Percentiles rank a stretch among this genome's conserved stretches.
Evolutionary conservation across 768 basidiomycete species (phyloP).

Genomic region (Gloeostereum incarnatum): DNA sequence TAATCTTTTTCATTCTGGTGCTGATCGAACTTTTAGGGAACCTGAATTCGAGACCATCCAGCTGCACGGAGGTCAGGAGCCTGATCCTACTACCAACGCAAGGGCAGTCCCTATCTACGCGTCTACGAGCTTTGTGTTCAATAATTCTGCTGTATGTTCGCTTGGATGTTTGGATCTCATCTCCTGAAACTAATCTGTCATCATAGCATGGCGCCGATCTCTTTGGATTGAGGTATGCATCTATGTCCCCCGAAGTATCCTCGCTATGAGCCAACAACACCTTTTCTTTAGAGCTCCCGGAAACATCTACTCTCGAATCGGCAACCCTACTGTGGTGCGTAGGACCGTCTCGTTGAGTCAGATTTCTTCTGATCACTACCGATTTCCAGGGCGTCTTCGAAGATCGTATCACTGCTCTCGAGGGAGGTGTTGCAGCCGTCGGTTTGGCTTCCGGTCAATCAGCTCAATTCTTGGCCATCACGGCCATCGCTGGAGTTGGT

Average conservation of each 20-base stretch:
- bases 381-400: slow-evolving; percentile 40
- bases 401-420: slow-evolving; percentile 43
- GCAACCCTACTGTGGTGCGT: slow-evolving; percentile 55
- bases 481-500: slow-evolving; percentile 38
- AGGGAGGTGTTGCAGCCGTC: slow-evolving; percentile 42
- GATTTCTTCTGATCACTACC: not conserved
- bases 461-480: slow-evolving; percentile 54
- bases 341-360: not conserved
- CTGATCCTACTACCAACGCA: slow-evolving; percentile 58
- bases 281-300: slow-evolving; percentile 31
- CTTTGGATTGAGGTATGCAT: slow-evolving; percentile 48
- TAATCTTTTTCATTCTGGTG: too few relatives aligned
- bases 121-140: slow-evolving; percentile 66
- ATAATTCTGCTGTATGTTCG: slow-evolving; percentile 47
- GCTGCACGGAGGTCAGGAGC: slow-evolving; percentile 65
- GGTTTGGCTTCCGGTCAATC: slow-evolving; percentile 50
- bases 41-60: slow-evolving; percentile 79
- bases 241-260: not conserved
- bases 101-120: slow-evolving; percentile 76
- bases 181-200: slow-evolving; percentile 2
- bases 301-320: slow-evolving; percentile 59
- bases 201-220: slow-evolving; percentile 61
- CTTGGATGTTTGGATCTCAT: not conserved
- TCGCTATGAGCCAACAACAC: not conserved
- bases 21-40: slow-evolving; percentile 30